Base-by-base conservation (phyloP, 2,329 filamentous ascomycete species). In the Aspergillus sp. region DNA sequence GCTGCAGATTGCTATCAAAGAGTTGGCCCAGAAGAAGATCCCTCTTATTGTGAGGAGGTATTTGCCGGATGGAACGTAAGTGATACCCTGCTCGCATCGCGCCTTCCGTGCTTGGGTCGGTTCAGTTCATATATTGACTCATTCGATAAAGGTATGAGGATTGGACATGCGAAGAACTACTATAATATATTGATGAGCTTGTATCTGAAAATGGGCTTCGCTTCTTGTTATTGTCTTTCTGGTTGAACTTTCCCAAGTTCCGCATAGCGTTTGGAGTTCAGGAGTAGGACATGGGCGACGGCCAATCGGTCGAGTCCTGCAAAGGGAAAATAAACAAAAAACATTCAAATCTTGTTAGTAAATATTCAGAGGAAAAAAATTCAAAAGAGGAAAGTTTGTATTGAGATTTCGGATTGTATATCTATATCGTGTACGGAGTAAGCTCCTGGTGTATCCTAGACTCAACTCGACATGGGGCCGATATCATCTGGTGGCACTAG, bases 21-120 rank as follows among this genome's bases (percentile, higher is more conserved):
- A 99, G 79, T 82, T 99, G 74, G 87, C 91, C 64, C 93, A 98
- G 81, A 98, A 98, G 85, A 99, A 99, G 84, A 96, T 99, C 55
- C 95, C 95, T 22, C 79, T 99, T 60, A 95, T 99, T 57, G 90
- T 99, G 64, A 86, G 95, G 74, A 86, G 95, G 72, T 99, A 98
- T 79, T 84, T 99, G 73, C 95, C 95, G 20, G 95, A 99, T 79
- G 95, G 95, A 80, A 96, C 86, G 91, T 96, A 83, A 82, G 90
- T 50, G 22, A 17, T 53, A 34, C 51, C 40, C 42, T 13, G 1
- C 12, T 20, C 40, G 19, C 34, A 19, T 22, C 27, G 13, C 15
- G 7, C 22, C n/a, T 30, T 15, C 15, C 13, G 4, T 34, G 27
- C 13, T 34, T 9, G n/a, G 5, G 47, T 50, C 39, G 13, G 30